Evolutionary conservation across 495 filamentous ascomycete species (phyloP).

Genomic region (Annulohypoxylon bovei): DNA sequence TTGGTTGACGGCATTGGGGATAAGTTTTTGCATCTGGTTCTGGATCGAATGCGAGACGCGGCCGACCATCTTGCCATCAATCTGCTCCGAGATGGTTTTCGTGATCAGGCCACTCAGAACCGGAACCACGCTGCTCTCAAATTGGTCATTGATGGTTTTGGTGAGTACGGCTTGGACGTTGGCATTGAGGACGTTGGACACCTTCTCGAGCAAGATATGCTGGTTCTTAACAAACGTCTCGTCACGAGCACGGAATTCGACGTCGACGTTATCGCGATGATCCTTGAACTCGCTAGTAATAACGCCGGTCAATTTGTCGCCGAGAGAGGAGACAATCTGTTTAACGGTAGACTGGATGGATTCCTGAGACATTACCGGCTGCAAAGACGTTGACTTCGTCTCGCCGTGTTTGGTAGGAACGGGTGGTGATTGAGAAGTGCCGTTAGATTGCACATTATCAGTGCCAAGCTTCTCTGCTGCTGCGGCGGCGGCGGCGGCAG

Average conservation of each 20-base stretch:
- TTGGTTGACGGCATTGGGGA: conserved; percentile 54
- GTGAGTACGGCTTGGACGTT: conserved; percentile 86
- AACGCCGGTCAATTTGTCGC: conserved; percentile 54
- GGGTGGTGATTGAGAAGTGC: conserved; percentile 38
- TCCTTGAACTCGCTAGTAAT: conserved; percentile 56
- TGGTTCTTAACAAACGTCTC: conserved; percentile 55
- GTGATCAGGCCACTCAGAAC: conserved; percentile 56
- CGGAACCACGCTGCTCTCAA: conserved; percentile 72
- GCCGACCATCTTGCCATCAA: conserved; percentile 56
- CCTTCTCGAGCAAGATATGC: conserved; percentile 74
- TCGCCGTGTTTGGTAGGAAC: conserved; percentile 31
- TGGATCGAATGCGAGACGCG: conserved; percentile 65
- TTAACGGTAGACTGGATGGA: conserved; percentile 55
- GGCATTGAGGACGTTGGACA: conserved; percentile 86
- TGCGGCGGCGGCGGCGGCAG: conserved; percentile 46
- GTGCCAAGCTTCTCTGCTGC: conserved; percentile 45
- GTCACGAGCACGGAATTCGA: conserved; percentile 48
- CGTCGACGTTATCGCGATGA: conserved; percentile 54
- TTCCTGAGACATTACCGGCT: conserved; percentile 50
- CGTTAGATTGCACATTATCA: conserved; percentile 43
- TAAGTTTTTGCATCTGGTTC: conserved; percentile 66
- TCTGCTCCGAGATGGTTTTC: conserved; percentile 57
- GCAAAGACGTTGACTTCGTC: conserved; percentile 32
- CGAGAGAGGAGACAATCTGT: conserved; percentile 58
- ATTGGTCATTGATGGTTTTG: conserved; percentile 73